Conservation (phyloP, 495 filamentous ascomycete species). For the Lasiosphaeriaceae sp. region DNA sequence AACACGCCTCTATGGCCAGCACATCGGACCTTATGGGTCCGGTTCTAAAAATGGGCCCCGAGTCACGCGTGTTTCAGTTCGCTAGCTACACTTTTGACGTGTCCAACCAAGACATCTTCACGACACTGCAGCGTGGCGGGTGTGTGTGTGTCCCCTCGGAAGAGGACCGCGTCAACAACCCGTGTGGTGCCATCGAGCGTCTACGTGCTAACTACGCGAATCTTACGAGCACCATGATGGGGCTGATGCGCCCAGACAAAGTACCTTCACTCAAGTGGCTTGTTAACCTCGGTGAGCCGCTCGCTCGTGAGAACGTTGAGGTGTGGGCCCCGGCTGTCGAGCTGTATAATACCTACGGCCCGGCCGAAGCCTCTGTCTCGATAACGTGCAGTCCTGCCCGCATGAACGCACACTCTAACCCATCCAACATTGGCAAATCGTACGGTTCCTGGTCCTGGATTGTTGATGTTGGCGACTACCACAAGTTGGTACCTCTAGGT, state of each 20-base stretch:
- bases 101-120: conserved; percentile 50
- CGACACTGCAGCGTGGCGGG: conserved; percentile 45
- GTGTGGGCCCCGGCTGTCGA: too few relatives aligned
- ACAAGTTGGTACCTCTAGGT: too few relatives aligned
- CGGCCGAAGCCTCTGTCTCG: too few relatives aligned
- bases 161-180: conserved; percentile 23
- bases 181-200: conserved; percentile 21
- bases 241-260: conserved; percentile 34
- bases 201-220: conserved; percentile 48
- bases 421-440: too few relatives aligned
- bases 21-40: conserved; percentile 30
- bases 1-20: conserved; percentile 37
- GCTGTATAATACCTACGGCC: too few relatives aligned
- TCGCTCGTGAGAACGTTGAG: too few relatives aligned
- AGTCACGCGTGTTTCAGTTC: conserved; percentile 51
- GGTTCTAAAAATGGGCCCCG: conserved; percentile 36
- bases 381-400: too few relatives aligned
- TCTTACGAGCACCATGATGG: conserved; percentile 46
- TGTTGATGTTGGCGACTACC: too few relatives aligned
- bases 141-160: conserved; percentile 36
- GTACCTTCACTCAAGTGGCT: too few relatives aligned
- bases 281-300: too few relatives aligned
- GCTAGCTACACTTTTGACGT: conserved; percentile 59
- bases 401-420: too few relatives aligned
- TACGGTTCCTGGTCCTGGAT: too few relatives aligned